Percentiles rank a stretch among this genome's conserved stretches.
Conservation (phyloP, 805 yeast species). For the Wickerhamia fluorescens region DNA sequence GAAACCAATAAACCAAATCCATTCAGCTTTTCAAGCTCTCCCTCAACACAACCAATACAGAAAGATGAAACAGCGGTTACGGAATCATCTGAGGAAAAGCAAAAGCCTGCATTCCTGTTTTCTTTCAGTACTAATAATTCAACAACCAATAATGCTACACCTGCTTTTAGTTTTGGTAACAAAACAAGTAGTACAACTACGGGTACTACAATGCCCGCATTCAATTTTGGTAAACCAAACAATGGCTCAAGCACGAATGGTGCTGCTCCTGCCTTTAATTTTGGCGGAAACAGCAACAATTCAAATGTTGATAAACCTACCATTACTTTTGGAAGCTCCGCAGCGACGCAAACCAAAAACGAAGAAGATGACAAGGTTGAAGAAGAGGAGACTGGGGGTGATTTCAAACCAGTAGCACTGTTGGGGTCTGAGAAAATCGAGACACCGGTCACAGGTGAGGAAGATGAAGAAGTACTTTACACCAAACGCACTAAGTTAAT, state of each 20-base stretch:
- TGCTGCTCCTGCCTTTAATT: slow-evolving; percentile 14
- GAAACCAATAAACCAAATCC: slow-evolving; percentile 2
- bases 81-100: slow-evolving; percentile 3
- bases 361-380: slow-evolving; percentile 25
- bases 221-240: slow-evolving; percentile 1
- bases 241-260: too few species aligned
- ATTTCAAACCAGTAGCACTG: slow-evolving; percentile 35
- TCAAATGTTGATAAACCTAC: slow-evolving; percentile 9
- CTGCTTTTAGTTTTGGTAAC: slow-evolving; percentile 2
- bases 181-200: too few species aligned
- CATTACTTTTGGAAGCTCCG: slow-evolving; percentile 16
- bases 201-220: neutral
- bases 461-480: slow-evolving; percentile 58
- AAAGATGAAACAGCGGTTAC: too few species aligned
- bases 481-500: slow-evolving; percentile 68
- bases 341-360: slow-evolving; percentile 7
- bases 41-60: too few species aligned
- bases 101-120: slow-evolving; percentile 5
- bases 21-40: too few species aligned
- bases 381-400: slow-evolving; percentile 42
- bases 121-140: slow-evolving; percentile 7
- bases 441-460: slow-evolving; percentile 66
- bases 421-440: slow-evolving; percentile 42
- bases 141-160: slow-evolving; percentile 4
- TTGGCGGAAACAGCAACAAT: slow-evolving; percentile 10